Conservation (phyloP, 148 eudicot species). For the Beta vulgaris region DNA sequence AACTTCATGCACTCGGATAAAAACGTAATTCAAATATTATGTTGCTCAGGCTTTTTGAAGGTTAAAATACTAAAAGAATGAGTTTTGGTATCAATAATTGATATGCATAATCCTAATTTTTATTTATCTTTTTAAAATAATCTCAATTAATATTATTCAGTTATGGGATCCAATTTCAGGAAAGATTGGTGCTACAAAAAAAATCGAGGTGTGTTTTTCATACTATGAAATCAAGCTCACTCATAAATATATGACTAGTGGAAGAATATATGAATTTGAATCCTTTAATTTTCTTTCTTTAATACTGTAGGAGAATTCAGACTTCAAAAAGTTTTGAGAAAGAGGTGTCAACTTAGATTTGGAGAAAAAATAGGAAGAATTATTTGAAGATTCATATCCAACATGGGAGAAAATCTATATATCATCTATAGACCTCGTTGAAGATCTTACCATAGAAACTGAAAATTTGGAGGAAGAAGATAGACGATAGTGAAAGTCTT, state of each 20-base stretch:
- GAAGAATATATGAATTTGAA: neutral
- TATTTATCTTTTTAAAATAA: no score
- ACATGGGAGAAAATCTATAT: neutral
- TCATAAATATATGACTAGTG: neutral
- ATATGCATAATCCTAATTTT: no score
- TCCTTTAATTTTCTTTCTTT: neutral
- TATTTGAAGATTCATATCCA: slow-evolving; percentile 1
- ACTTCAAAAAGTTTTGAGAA: neutral
- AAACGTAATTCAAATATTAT: no score
- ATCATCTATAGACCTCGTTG: neutral
- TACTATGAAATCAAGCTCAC: neutral
- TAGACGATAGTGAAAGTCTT: neutral
- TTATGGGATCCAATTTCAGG: slow-evolving; percentile 3
- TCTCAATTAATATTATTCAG: no score
- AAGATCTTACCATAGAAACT: neutral
- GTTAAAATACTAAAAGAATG: no score
- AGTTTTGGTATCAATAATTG: no score
- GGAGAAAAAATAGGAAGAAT: neutral
- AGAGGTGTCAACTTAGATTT: neutral
- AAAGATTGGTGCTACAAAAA: neutral
- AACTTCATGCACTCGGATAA: no score
- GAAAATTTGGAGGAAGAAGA: neutral
- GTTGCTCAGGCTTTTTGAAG: no score
- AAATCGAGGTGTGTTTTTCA: neutral
- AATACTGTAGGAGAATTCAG: neutral